Base-by-base conservation (phyloP, 2,329 filamentous ascomycete species). In the Cladosporium cucumerinum region DNA sequence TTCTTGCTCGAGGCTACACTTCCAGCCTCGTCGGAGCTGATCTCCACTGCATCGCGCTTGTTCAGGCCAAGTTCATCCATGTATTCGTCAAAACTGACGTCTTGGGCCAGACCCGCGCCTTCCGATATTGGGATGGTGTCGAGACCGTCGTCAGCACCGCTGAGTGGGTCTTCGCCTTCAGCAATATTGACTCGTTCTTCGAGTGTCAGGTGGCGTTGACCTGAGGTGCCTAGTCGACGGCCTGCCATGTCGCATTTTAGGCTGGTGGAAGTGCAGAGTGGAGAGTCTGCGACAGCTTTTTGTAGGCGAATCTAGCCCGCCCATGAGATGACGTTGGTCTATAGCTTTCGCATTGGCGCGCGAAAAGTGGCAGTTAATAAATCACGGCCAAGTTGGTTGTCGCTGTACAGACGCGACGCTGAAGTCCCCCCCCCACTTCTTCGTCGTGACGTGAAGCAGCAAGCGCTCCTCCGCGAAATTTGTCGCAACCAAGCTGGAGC, bases 31-130 rank as follows among this genome's bases (percentile, higher is more conserved):
- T 63, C 68, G n/a, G 68, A 70, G 46, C 66, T 68, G 16, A 70
- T 63, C 48, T 67, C 55, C 10, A 68, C 60, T 10, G 57, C 55
- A 14, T 63, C 55, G 18, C 34, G 54, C 28, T 26, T 52, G 25
- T 30, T 34, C 26, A 48, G 25, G n/a, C 51, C 62, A 25, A 66
- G 18, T 25, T 64, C 64, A 52, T 68, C 63, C 25, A 67, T 63
- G 65, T 69, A 68, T n/a, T 70, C 67, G 48, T 70, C 67, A 18
- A 70, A 67, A 54, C 64, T 66, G 58, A 70, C 48, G 8, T 66
- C 43, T 54, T 66, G 52, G 36, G 57, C 62, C 26, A 16, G 34
- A 32, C 21, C 32, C 32, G 21, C 12, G 14, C 28, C 6, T 21
- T 57, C 49, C 7, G 21, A 12, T 12, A 16, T 54, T 10, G 61